Evolutionary conservation across 306 rosid genomes (phyloP).

Genomic region (Styphnolobium japonicum): DNA sequence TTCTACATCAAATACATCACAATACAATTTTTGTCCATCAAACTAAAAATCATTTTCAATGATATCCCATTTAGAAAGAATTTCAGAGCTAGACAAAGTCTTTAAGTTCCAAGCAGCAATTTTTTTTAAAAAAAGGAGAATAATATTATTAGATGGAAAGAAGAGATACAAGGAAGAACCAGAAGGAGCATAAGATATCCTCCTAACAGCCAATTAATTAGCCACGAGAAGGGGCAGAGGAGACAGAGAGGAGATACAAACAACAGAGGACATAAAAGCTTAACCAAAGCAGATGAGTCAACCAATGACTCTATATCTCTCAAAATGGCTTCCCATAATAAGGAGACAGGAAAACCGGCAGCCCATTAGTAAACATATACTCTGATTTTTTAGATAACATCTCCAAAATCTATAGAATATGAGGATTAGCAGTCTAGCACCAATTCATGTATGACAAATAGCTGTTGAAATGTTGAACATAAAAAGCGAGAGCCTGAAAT

Average conservation of each 20-base stretch:
- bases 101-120: neutral
- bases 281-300: neutral
- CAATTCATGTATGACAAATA: neutral
- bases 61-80: neutral
- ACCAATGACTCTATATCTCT: neutral
- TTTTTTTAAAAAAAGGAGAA: neutral
- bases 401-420: neutral
- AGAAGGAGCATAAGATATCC: neutral
- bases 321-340: conserved; percentile 5
- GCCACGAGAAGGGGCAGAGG: neutral
- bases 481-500: neutral
- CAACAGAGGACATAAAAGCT: neutral
- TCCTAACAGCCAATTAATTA: neutral
- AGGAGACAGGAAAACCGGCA: conserved; percentile 11
- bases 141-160: neutral
- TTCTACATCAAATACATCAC: neutral
- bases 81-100: neutral
- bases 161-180: neutral
- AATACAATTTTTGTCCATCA: neutral
- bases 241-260: neutral
- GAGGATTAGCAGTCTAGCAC: conserved; percentile 1
- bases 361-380: neutral
- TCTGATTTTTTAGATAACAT: neutral
- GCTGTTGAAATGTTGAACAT: neutral
- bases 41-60: neutral